phyloP scores from a whole-genome alignment of 2,329 filamentous ascomycete genomes.

The Pestalotiopsis sp. region DNA sequence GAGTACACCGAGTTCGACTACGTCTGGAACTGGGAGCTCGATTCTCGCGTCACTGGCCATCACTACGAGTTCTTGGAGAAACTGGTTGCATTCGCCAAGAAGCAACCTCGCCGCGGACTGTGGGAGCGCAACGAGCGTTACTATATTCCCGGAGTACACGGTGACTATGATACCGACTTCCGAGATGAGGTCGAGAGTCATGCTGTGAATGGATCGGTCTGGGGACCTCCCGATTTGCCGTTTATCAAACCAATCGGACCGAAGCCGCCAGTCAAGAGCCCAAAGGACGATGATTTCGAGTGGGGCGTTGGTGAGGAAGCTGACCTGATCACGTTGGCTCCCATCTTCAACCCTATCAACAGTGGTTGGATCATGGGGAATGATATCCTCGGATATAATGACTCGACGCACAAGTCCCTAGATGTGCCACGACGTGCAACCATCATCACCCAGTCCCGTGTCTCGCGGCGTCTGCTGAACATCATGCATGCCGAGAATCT shows the following conservation, averaged over 20 bases:
- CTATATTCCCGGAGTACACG: conserved; percentile 72
- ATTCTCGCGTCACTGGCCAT: conserved; percentile 77
- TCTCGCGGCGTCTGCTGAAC: conserved; percentile 72
- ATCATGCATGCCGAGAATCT: conserved; percentile 79
- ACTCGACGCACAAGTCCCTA: conserved; percentile 48
- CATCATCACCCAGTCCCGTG: conserved; percentile 76
- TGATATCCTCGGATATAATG: conserved; percentile 68
- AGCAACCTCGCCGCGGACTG: conserved; percentile 70
- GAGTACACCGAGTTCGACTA: conserved; percentile 80
- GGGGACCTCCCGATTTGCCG: conserved; percentile 65
- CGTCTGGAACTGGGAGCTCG: conserved; percentile 88
- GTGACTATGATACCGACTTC: conserved; percentile 68
- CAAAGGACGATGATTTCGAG: conserved; percentile 67
- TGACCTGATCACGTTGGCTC: conserved; percentile 73
- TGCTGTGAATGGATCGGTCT: conserved; percentile 59
- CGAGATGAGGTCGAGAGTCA: conserved; percentile 62
- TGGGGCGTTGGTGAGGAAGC: conserved; percentile 80
- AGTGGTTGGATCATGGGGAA: conserved; percentile 74
- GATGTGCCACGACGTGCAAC: conserved; percentile 72
- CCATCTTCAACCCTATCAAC: conserved; percentile 75
- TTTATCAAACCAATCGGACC: conserved; percentile 65
- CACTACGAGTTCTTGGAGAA: conserved; percentile 79
- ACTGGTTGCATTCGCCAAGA: conserved; percentile 62
- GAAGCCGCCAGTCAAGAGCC: conserved; percentile 59
- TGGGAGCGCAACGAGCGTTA: conserved; percentile 76